phyloP scores from a whole-genome alignment of 495 filamentous ascomycete species.

The Daldinia vernicosa region DNA sequence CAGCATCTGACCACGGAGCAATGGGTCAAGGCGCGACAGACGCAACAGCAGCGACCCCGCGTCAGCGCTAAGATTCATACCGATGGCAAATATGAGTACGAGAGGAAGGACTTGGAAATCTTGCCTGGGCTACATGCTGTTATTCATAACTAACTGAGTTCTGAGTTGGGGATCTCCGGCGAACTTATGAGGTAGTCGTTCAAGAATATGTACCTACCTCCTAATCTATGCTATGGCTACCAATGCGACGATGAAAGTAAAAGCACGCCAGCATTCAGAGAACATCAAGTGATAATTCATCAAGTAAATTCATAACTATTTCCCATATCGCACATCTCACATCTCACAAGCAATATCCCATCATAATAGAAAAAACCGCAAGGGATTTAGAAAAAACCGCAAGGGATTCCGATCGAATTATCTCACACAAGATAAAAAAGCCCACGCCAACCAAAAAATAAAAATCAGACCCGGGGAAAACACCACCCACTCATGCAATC shows the following conservation, averaged over 20 bases:
- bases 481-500: constrained; percentile 26
- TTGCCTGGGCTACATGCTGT: constrained; percentile 57
- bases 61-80: constrained; percentile 51
- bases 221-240: no score
- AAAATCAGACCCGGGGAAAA: constrained; percentile 17
- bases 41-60: constrained; percentile 54
- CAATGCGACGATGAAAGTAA: neutral
- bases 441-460: neutral
- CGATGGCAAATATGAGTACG: constrained; percentile 47
- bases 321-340: neutral
- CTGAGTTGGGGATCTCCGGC: constrained; percentile 30
- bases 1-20: constrained; percentile 48
- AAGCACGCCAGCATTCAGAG: neutral
- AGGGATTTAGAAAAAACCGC: neutral
- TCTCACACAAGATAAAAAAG: neutral
- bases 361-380: neutral
- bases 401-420: constrained; percentile 3
- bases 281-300: neutral
- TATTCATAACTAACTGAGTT: constrained; percentile 58
- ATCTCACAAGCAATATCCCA: neutral
- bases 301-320: neutral
- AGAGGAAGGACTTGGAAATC: constrained; percentile 58
- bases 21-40: constrained; percentile 51
- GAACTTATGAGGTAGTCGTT: neutral
- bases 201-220: no score